These are phyloP conservation scores for Straminergon stramineum DNA, from an alignment of 225 moss, liverwort and hornwort species.

Conservation along the genomic window DNA sequence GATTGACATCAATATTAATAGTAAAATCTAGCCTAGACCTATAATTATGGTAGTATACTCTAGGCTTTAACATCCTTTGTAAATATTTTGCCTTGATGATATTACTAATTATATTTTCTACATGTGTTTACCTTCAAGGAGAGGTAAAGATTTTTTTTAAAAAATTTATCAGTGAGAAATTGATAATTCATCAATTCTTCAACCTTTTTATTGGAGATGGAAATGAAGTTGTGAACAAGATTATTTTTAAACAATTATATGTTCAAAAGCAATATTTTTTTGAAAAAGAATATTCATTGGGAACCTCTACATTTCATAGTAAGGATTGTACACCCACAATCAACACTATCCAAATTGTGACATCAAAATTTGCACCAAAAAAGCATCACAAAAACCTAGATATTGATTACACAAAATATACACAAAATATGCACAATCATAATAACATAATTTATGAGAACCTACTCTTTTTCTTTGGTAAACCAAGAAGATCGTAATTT, in stretches of 20 bases:
- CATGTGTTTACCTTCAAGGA: background rate
- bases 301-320: background rate
- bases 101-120: background rate
- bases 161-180: background rate
- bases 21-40: too few species aligned
- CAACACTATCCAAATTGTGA: background rate
- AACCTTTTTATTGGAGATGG: background rate
- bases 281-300: rapidly evolving
- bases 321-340: background rate
- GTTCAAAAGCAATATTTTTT: background rate
- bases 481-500: background rate
- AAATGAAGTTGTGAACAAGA: too few species aligned
- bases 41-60: background rate
- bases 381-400: background rate
- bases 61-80: background rate
- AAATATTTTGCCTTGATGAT: background rate
- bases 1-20: background rate
- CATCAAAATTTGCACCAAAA: background rate
- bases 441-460: background rate
- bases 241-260: too few species aligned
- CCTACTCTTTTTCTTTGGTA: background rate
- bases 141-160: background rate
- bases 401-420: background rate
- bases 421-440: background rate
- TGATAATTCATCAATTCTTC: background rate